Percentiles rank a stretch among this genome's conserved stretches.
Conservation (phyloP, 2,329 filamentous ascomycete species). For the Bimuria novae-zelandiae region DNA sequence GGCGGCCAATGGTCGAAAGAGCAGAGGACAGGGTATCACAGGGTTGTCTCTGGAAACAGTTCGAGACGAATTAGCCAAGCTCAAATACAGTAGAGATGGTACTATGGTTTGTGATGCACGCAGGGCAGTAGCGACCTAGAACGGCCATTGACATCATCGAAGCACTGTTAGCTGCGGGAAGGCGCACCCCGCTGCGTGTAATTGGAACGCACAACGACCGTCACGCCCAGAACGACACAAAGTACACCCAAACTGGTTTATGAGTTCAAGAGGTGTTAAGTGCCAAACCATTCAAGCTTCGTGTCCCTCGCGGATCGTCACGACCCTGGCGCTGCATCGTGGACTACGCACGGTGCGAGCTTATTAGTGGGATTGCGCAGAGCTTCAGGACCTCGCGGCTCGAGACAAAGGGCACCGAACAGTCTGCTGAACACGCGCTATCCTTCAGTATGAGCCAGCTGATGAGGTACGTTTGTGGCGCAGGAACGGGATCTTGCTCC, state of each 20-base stretch:
- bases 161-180: neutral
- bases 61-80: neutral
- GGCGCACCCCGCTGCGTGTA: conserved; percentile 9
- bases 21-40: neutral
- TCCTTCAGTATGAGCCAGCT: too few species aligned
- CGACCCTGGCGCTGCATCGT: conserved; percentile 1
- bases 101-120: neutral
- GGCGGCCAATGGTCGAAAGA: neutral
- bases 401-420: too few species aligned
- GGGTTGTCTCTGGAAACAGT: neutral
- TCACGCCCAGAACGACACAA: neutral
- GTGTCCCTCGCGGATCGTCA: conserved; percentile 7
- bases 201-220: conserved; percentile 13
- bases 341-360: neutral
- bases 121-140: neutral
- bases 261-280: neutral
- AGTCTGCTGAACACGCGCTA: too few species aligned
- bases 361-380: neutral
- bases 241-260: neutral
- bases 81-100: conserved; percentile 1
- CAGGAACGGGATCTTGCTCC: too few species aligned
- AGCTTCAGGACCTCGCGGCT: neutral
- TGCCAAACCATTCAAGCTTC: neutral
- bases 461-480: too few species aligned
- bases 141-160: conserved; percentile 18